These are phyloP conservation scores for Candida succiphila DNA, from an alignment of 805 yeast species.

Conservation along the genomic window DNA sequence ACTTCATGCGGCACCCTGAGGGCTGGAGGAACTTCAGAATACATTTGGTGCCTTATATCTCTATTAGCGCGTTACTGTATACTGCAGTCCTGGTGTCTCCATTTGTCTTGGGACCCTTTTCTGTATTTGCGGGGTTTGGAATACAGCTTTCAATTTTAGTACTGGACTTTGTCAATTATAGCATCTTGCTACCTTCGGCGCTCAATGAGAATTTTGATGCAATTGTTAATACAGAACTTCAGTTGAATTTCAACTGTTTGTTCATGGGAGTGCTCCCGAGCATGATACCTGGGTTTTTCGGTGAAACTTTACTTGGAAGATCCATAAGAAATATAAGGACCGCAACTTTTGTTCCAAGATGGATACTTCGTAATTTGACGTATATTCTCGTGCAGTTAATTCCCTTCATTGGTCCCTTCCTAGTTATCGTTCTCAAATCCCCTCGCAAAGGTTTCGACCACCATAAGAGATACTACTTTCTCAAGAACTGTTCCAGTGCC, in stretches of 20 bases:
- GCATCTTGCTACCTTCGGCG: conserved; percentile 22
- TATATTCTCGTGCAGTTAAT: conserved; percentile 33
- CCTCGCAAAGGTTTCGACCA: conserved; percentile 42
- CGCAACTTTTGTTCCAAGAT: conserved; percentile 27
- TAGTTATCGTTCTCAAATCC: conserved; percentile 40
- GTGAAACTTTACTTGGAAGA: conserved; percentile 17
- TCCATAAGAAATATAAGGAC: conserved; percentile 9
- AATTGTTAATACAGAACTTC: conserved; percentile 13
- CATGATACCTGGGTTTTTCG: conserved; percentile 12
- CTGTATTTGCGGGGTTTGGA: too few species aligned
- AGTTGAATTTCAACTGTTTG: conserved; percentile 11
- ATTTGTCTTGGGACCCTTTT: too few species aligned
- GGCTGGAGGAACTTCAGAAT: too few species aligned
- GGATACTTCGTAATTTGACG: conserved; percentile 26
- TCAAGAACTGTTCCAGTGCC: conserved; percentile 37
- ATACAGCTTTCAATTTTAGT: conserved; percentile 22
- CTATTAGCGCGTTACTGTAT: too few species aligned
- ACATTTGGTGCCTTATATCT: too few species aligned
- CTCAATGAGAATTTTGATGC: conserved; percentile 21
- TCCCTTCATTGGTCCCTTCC: conserved; percentile 51
- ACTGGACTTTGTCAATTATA: conserved; percentile 17
- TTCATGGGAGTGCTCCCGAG: conserved; percentile 9
- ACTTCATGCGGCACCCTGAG: too few species aligned
- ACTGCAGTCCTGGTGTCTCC: too few species aligned
- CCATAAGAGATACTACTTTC: conserved; percentile 46